A percentile compares a stretch with the other conserved stretches of the same genome.
Evolutionary conservation across 1,139 yeast genomes (phyloP).

Genomic region (Debaryomycetaceae sp.): DNA sequence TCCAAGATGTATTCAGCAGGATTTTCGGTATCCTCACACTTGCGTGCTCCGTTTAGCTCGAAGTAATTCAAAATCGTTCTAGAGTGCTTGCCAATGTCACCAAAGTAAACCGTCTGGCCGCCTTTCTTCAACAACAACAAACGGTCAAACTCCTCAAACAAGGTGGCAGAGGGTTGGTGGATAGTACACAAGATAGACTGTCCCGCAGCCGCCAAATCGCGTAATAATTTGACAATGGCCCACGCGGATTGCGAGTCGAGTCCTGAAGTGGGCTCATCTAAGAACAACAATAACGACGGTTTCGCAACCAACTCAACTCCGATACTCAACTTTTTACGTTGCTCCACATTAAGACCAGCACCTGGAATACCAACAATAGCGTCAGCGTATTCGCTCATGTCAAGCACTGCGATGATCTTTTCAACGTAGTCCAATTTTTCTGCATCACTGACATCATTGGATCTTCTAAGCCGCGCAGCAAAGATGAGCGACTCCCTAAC

Average conservation of each 20-base stretch:
- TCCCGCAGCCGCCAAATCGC: conserved; percentile 71
- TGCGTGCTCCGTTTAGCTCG: conserved; percentile 63
- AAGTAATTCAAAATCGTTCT: conserved; percentile 60
- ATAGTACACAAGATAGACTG: conserved; percentile 82
- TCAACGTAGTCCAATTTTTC: conserved; percentile 54
- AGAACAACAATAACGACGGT: conserved; percentile 72
- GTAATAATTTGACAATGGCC: conserved; percentile 74
- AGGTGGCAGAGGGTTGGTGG: conserved; percentile 78
- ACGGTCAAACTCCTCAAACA: conserved; percentile 75
- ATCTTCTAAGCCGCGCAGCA: conserved; percentile 58
- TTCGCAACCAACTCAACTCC: conserved; percentile 88
- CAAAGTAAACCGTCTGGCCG: conserved; percentile 77
- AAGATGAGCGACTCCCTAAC: conserved; percentile 60
- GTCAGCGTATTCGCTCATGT: conserved; percentile 60
- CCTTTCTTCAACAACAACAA: conserved; percentile 67
- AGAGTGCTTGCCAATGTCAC: conserved; percentile 69
- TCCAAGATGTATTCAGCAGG: conserved; percentile 67
- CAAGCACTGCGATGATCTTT: conserved; percentile 49
- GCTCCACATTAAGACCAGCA: conserved; percentile 62
- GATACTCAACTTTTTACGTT: conserved; percentile 61
- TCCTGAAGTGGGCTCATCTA: conserved; percentile 94
- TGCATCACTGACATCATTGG: conserved; percentile 28
- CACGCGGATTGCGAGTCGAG: conserved; percentile 90
- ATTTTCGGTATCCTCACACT: conserved; percentile 49
- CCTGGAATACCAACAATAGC: conserved; percentile 56